Conservation (phyloP, 805 yeast species). For the Wickerhamiella domercqiae region DNA sequence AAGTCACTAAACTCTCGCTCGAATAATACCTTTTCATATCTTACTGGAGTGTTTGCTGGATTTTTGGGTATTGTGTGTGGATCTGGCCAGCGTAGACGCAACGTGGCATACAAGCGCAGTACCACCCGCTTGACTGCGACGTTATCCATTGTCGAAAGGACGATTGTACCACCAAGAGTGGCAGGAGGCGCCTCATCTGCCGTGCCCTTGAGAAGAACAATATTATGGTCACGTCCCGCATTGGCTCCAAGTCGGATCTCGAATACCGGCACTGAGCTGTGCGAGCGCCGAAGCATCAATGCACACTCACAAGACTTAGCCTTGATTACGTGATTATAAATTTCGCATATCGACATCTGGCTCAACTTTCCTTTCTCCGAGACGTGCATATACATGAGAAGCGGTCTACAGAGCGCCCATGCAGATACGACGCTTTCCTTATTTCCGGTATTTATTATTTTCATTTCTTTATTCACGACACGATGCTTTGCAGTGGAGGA, state of each 20-base stretch:
- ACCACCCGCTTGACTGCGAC: constrained; percentile 48
- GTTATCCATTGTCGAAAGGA: constrained; percentile 62
- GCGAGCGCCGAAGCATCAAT: constrained; percentile 3
- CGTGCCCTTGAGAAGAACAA: constrained; percentile 64
- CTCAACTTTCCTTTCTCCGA: no score
- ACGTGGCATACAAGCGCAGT: constrained; percentile 49
- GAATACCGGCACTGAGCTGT: constrained; percentile 5
- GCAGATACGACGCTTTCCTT: no score
- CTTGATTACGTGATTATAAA: no score
- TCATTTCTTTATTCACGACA: no score
- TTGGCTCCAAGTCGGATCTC: constrained; percentile 15
- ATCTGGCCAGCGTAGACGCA: constrained; percentile 53
- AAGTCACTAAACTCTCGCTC: constrained; percentile 44
- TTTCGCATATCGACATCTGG: no score
- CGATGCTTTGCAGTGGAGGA: no score
- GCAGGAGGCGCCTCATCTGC: constrained; percentile 66
- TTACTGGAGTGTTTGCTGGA: constrained; percentile 14
- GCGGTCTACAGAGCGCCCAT: no score
- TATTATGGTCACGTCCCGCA: constrained; percentile 27
- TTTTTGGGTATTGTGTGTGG: constrained; percentile 8
- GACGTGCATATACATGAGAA: no score
- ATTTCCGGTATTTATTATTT: no score
- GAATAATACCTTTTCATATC: constrained; percentile 44
- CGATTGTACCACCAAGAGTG: constrained; percentile 61
- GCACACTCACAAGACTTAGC: no score